Evolutionary conservation across 2,329 filamentous ascomycete genomes (phyloP), one percentile per base, ranked within the genome.

Genomic region (Pseudocercospora macadamiae): DNA sequence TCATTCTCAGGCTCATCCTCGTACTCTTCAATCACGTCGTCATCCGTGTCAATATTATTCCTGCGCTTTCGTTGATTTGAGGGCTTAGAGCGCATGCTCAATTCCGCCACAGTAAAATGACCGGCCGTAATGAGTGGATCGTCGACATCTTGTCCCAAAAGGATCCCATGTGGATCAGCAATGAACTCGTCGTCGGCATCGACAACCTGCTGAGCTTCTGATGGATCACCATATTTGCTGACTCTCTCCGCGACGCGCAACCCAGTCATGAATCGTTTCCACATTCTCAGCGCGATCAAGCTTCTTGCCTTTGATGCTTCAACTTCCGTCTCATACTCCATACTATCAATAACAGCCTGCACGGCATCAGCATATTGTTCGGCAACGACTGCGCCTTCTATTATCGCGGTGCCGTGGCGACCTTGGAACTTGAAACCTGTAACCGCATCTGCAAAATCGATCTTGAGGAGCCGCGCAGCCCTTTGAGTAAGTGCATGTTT

Each of bases 351-450:
- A 0, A 90, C 87, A 3, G 85, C 86, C 57, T 83, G 77, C 0
- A 97, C 81, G 0, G 89, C 92, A 55, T 93, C 90, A 6, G 79
- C 81, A 61, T 87, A 85, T 71, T 93, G 89, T 14, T 76, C 72
- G 0, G 92, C 88, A 1, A 96, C 86, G 0, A 99, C 86, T 1
- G 89, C 83, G 1, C 95, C 95, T 34, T 85, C 83, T 2, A 95
- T 76, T 2, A 97, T 83, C 1, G 95, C 92, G 2, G 91, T 97
- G 14, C 93, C 93, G 56, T 91, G 87, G 2, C 91, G 85, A 0
- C 92, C 92, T 70, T 86, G 88, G 76, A 97, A 99, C 34, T 88
- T 82, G 69, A 97, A 99, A 0, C 93, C 93, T 0, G 89, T 95
- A 4, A 99, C 85, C 0, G 95, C 95, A 28, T 93, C 91, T 2